phyloP scores from a whole-genome alignment of 495 filamentous ascomycete genomes.

The Chaetomium cochliodes region DNA sequence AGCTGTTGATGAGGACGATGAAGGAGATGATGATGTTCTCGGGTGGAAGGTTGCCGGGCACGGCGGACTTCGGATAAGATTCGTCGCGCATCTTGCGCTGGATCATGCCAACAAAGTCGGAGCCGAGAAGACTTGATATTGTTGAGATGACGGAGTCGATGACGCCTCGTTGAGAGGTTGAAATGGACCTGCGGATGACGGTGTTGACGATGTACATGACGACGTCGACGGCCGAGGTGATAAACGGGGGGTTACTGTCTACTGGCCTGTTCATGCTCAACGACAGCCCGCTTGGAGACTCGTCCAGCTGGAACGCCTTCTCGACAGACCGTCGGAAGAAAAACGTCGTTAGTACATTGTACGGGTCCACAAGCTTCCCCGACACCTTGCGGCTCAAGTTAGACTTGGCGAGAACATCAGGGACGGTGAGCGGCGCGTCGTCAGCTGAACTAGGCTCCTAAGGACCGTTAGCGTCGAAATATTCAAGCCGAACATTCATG shows the following conservation, averaged over 20 bases:
- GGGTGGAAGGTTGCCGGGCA: slow-evolving; percentile 74
- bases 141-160: slow-evolving; percentile 74
- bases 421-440: slow-evolving; percentile 55
- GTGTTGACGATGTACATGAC: slow-evolving; percentile 99
- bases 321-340: slow-evolving; percentile 95
- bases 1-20: slow-evolving; percentile 90
- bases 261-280: slow-evolving; percentile 68
- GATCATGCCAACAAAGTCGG: slow-evolving; percentile 94
- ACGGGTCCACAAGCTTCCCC: slow-evolving; percentile 68
- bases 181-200: slow-evolving; percentile 77
- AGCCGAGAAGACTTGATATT: slow-evolving; percentile 79
- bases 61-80: slow-evolving; percentile 72
- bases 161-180: slow-evolving; percentile 76
- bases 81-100: slow-evolving; percentile 97
- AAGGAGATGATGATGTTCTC: slow-evolving; percentile 83
- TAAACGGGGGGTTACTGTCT: slow-evolving; percentile 75
- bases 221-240: slow-evolving; percentile 94
- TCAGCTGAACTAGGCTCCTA: slow-evolving; percentile 47
- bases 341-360: slow-evolving; percentile 87
- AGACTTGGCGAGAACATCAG: slow-evolving; percentile 70
- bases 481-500: neutral
- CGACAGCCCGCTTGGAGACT: slow-evolving; percentile 76
- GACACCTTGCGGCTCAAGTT: slow-evolving; percentile 72
- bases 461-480: neutral
- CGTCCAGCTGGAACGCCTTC: slow-evolving; percentile 97